Evolutionary conservation across 176 grass and related monocot species (phyloP).

Genomic region (Aegilops bicornis): DNA sequence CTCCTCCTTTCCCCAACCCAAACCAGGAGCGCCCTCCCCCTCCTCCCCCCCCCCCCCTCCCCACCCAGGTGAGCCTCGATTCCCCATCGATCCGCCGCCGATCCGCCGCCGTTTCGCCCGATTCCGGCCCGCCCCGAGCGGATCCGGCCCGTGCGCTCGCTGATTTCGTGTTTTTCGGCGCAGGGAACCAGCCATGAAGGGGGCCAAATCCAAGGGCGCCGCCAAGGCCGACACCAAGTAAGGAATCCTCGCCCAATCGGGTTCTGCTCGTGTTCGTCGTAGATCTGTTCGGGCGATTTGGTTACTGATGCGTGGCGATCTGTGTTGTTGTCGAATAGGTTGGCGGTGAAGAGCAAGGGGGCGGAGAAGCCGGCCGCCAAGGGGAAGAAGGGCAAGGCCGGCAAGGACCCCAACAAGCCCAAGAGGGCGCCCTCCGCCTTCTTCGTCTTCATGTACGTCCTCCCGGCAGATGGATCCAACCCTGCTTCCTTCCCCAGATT

Average conservation of each 20-base stretch:
- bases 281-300: not conserved
- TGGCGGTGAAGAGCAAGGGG: conserved; percentile 75
- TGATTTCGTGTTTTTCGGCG: not conserved
- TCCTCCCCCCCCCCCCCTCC: not conserved
- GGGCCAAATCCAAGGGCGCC: conserved; percentile 63
- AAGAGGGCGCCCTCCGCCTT: conserved; percentile 88
- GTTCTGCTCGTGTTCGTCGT: no score
- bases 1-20: not conserved
- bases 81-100: not conserved
- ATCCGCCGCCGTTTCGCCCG: not conserved
- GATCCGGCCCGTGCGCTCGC: conserved; percentile 37
- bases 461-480: not conserved
- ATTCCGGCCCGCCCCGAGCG: conserved; percentile 1
- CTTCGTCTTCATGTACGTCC: conserved; percentile 86
- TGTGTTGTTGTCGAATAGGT: not conserved
- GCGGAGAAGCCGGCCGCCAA: conserved; percentile 50
- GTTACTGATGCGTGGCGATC: not conserved
- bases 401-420: conserved; percentile 88
- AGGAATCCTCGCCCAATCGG: not conserved
- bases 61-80: conserved; percentile 13
- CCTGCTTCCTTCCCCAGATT: not conserved
- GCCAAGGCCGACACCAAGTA: conserved; percentile 72
- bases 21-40: not conserved
- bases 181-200: conserved; percentile 64
- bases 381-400: conserved; percentile 60